Percentiles rank a stretch among this genome's conserved stretches.
phyloP scores from a whole-genome alignment of 345 rosid genomes.

The Euphorbia pulcherrima region DNA sequence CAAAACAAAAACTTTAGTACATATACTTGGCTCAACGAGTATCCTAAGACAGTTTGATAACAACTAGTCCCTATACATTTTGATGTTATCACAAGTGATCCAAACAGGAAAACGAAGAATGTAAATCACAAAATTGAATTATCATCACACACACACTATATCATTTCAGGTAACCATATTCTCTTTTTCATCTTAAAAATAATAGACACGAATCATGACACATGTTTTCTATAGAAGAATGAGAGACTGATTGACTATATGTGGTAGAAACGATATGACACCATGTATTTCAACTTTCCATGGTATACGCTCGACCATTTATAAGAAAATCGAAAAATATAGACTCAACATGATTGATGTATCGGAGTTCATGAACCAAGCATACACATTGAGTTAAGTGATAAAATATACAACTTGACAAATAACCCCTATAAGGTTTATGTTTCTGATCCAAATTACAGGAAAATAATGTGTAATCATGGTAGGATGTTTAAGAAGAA shows the following conservation, averaged over 20 bases:
- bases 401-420: neutral
- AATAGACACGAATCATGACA: neutral
- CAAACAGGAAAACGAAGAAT: neutral
- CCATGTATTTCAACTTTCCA: neutral
- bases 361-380: neutral
- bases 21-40: neutral
- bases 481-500: neutral
- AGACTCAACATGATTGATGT: neutral
- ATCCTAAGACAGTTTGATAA: neutral
- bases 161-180: neutral
- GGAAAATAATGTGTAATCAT: neutral
- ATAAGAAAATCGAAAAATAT: too few relatives aligned
- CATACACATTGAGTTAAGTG: neutral
- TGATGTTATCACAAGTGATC: neutral
- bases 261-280: neutral
- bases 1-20: neutral
- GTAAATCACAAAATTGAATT: neutral
- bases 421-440: slow-evolving; percentile 3
- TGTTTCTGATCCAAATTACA: neutral
- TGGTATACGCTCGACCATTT: too few relatives aligned
- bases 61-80: neutral
- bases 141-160: neutral
- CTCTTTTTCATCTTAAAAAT: too few relatives aligned
- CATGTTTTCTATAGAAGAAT: neutral
- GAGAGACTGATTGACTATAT: neutral